A percentile compares a stretch with the other conserved stretches of the same genome.
Evolutionary conservation across 208 protist genomes (phyloP).

Genomic region (Trypanosoma avium): DNA sequence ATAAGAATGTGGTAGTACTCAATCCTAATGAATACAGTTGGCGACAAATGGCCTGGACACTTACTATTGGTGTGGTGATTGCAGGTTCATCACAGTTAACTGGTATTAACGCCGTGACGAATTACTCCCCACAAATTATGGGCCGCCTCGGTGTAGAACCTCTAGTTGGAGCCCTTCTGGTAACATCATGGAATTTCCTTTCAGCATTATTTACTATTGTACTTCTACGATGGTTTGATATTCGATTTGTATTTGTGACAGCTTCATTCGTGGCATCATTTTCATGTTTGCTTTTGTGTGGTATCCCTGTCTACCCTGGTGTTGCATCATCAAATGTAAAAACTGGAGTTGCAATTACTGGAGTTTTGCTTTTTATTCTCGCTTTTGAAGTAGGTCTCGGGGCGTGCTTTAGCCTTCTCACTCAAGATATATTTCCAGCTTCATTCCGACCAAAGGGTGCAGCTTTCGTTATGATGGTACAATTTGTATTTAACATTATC

Average conservation of each 20-base stretch:
- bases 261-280: conserved; percentile 57
- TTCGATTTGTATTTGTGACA: conserved; percentile 70
- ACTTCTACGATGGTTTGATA: conserved; percentile 59
- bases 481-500: conserved; percentile 89
- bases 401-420: conserved; percentile 80
- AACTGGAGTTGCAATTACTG: conserved; percentile 72
- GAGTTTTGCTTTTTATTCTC: conserved; percentile 80
- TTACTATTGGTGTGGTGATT: conserved; percentile 54
- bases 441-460: conserved; percentile 73
- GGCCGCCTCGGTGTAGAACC: conserved; percentile 55
- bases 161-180: conserved; percentile 74
- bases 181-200: conserved; percentile 89
- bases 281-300: conserved; percentile 76
- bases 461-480: conserved; percentile 59
- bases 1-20: conserved; percentile 17
- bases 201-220: conserved; percentile 69
- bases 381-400: conserved; percentile 75
- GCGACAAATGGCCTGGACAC: conserved; percentile 39
- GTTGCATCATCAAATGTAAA: conserved; percentile 43
- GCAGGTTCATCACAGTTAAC: conserved; percentile 78
- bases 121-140: conserved; percentile 86
- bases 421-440: conserved; percentile 81
- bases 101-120: conserved; percentile 87
- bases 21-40: conserved; percentile 55
- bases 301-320: conserved; percentile 77